Evolutionary conservation across 1,139 yeast genomes (phyloP).

Genomic region (Yarrowia galli): DNA sequence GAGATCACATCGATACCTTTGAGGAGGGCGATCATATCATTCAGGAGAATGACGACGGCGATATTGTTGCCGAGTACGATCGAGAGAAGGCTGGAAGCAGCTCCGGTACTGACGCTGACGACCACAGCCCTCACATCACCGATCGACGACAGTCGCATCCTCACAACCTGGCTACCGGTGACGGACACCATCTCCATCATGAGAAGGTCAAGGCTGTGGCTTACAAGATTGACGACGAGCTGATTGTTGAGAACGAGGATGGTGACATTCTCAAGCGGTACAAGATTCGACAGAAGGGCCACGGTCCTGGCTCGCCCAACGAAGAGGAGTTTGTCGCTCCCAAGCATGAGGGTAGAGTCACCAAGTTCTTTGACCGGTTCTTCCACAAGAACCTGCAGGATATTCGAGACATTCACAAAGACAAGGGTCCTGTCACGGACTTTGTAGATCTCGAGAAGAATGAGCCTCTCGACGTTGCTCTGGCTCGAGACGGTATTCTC

Average conservation of each 20-base stretch:
- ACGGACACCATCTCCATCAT: conserved; percentile 18
- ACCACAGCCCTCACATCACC: conserved; percentile 16
- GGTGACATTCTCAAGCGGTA: conserved; percentile 91
- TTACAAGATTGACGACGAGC: conserved; percentile 69
- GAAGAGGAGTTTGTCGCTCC: conserved; percentile 6
- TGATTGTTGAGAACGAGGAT: conserved; percentile 86
- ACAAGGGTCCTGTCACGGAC: conserved; percentile 20
- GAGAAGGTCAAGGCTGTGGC: conserved; percentile 56
- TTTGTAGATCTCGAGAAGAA: conserved; percentile 33
- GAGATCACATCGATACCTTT: conserved; percentile 38
- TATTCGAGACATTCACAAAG: conserved; percentile 21
- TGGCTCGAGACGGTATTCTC: conserved; percentile 22
- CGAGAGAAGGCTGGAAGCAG: conserved; percentile 31
- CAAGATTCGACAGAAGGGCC: conserved; percentile 63
- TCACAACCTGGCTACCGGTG: neutral
- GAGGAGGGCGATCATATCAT: conserved; percentile 21
- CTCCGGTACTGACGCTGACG: conserved; percentile 16
- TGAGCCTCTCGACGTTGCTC: conserved; percentile 32
- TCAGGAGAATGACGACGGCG: conserved; percentile 21
- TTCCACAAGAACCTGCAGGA: conserved; percentile 27
- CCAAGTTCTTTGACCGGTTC: conserved; percentile 20
- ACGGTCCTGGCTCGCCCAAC: conserved; percentile 38
- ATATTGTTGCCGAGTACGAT: conserved; percentile 40
- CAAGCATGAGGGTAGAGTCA: conserved; percentile 25
- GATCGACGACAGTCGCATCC: conserved; percentile 28